phyloP scores from a whole-genome alignment of 192 early-diverging fungal species.

The Glomus cerebriforme region DNA sequence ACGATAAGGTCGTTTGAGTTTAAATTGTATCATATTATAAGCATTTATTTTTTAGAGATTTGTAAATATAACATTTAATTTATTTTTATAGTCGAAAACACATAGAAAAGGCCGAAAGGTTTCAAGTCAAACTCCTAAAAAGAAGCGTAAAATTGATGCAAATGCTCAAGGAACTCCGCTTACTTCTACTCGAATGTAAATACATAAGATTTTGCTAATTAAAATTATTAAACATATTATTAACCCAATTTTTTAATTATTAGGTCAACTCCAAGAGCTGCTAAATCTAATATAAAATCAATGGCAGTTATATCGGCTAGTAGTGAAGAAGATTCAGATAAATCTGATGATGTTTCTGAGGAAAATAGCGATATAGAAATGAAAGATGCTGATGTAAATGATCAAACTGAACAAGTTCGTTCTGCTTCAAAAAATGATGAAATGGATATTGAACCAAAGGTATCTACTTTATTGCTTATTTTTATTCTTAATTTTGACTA shows the following conservation, averaged over 20 bases:
- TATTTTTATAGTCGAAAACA: neutral
- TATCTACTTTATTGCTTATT: no score
- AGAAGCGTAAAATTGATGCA: neutral
- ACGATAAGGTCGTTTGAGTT: constrained; percentile 6
- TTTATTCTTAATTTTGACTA: no score
- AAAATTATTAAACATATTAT: no score
- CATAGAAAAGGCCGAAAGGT: neutral
- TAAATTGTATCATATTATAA: neutral
- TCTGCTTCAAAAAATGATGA: no score
- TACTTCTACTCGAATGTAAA: constrained; percentile 9
- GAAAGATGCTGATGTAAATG: neutral
- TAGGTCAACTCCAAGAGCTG: constrained; percentile 10
- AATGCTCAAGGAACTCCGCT: neutral
- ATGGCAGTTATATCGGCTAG: constrained; percentile 4
- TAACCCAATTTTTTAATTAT: neutral
- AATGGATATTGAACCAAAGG: no score
- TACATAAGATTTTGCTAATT: no score
- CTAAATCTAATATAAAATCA: constrained; percentile 20
- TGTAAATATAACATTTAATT: neutral
- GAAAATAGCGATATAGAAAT: neutral
- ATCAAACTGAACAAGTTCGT: neutral
- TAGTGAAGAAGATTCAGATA: neutral
- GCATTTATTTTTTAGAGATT: neutral
- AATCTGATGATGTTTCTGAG: neutral
- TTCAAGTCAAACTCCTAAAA: constrained; percentile 1